phyloP scores from a whole-genome alignment of 2,329 filamentous ascomycete species.

The Coniochaeta sp. region DNA sequence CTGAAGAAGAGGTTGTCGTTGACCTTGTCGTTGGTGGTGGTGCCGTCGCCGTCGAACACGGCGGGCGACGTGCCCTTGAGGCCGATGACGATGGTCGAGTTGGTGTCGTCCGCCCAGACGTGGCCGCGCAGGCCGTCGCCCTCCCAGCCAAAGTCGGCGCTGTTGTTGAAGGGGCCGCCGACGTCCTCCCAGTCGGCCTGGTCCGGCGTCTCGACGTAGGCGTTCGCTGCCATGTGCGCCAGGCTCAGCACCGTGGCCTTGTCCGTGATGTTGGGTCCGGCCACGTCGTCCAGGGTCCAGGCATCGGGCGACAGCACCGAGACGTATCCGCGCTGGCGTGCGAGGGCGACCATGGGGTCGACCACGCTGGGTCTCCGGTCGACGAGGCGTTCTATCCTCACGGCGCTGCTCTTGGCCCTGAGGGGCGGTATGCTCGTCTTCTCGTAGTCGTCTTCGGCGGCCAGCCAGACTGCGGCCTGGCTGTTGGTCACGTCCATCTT shows the following conservation, averaged over 20 bases:
- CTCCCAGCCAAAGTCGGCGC: conserved; percentile 88
- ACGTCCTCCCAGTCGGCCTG: conserved; percentile 80
- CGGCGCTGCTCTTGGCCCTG: conserved; percentile 53
- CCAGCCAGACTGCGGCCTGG: conserved; percentile 54
- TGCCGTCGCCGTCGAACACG: conserved; percentile 93
- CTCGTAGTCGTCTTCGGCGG: conserved; percentile 49
- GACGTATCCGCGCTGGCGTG: conserved; percentile 60
- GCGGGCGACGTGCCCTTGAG: conserved; percentile 87
- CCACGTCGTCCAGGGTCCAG: conserved; percentile 76
- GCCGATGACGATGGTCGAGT: conserved; percentile 83
- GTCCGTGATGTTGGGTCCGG: conserved; percentile 76
- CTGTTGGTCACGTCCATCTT: conserved; percentile 60
- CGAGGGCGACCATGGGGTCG: conserved; percentile 68
- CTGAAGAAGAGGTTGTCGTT: conserved; percentile 98
- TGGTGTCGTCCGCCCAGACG: conserved; percentile 79
- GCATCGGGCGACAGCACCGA: conserved; percentile 63
- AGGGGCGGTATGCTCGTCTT: conserved; percentile 46
- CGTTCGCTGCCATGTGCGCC: conserved; percentile 82
- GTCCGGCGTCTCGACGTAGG: conserved; percentile 70
- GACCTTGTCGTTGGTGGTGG: conserved; percentile 93
- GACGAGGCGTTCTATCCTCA: conserved; percentile 71
- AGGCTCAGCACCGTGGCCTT: conserved; percentile 77
- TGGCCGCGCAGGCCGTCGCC: conserved; percentile 83
- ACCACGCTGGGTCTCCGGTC: conserved; percentile 72
- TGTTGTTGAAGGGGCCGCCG: conserved; percentile 72